Evolutionary conservation across 129 eudicot genomes (phyloP).

Genomic region (Chrysanthemum makinoi): DNA sequence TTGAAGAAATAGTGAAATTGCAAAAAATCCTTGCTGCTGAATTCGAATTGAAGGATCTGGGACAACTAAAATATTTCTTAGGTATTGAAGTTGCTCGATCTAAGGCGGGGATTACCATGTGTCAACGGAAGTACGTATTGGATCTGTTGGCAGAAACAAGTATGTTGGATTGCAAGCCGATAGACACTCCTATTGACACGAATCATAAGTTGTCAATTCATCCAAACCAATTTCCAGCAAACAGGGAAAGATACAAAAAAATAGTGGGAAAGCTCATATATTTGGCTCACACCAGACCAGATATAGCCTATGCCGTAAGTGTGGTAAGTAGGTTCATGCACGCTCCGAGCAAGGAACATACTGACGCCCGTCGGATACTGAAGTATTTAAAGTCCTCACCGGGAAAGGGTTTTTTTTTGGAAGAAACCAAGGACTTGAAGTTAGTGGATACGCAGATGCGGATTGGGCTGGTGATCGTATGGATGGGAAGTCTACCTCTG

Average conservation of each 20-base stretch:
- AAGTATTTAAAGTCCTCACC: neutral
- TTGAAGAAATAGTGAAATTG: neutral
- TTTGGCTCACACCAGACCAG: constrained; percentile 1
- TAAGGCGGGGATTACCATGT: neutral
- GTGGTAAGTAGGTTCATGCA: neutral
- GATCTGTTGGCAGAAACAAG: neutral
- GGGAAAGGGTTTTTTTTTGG: neutral
- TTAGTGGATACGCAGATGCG: neutral
- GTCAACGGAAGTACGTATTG: neutral
- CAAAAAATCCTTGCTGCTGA: neutral
- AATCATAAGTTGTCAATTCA: neutral
- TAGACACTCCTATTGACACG: neutral
- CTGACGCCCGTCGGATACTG: neutral
- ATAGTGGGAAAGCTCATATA: constrained; percentile 1
- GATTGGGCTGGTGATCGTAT: neutral
- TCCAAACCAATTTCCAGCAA: neutral
- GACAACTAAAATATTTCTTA: neutral
- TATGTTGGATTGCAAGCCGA: neutral
- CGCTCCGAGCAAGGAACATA: neutral
- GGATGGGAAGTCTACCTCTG: neutral
- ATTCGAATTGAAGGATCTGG: too few species aligned
- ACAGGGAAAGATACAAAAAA: constrained; percentile 1
- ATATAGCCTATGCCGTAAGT: neutral
- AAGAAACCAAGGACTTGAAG: neutral
- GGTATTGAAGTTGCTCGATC: neutral